Conservation (phyloP, 2,329 filamentous ascomycete species). For the Rhinocladiella similis region DNA sequence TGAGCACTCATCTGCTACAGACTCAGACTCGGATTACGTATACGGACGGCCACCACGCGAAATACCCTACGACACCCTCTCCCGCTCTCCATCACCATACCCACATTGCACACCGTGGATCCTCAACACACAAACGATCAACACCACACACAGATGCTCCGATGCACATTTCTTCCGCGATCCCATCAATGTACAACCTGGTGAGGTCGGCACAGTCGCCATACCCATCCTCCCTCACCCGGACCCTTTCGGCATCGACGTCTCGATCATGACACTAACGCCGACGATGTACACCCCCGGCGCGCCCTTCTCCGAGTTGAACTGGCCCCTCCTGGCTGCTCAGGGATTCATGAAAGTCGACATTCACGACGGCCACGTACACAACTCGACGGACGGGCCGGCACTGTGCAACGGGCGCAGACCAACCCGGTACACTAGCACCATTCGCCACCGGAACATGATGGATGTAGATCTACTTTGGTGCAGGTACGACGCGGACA, state of each 20-base stretch:
- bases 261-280: slow-evolving; percentile 21
- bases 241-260: slow-evolving; percentile 1
- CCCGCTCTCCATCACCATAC: too few relatives aligned
- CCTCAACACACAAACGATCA: slow-evolving; percentile 2
- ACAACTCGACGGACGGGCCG: slow-evolving; percentile 3
- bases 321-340: slow-evolving; percentile 11
- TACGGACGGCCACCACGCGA: too few relatives aligned
- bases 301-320: slow-evolving; percentile 10
- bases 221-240: slow-evolving; percentile 14
- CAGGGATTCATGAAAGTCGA: slow-evolving; percentile 12
- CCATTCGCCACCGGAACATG: slow-evolving; percentile 10
- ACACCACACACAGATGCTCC: slow-evolving; percentile 9
- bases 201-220: slow-evolving; percentile 10
- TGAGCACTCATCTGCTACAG: too few relatives aligned
- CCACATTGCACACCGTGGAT: slow-evolving; percentile 12
- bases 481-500: slow-evolving; percentile 2
- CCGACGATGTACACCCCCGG: slow-evolving; percentile 7
- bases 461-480: slow-evolving; percentile 13
- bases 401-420: background rate
- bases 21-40: too few relatives aligned
- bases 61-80: too few relatives aligned
- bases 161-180: slow-evolving; percentile 11
- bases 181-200: background rate
- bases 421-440: background rate
- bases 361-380: slow-evolving; percentile 11